Percentiles rank a stretch among this genome's conserved stretches.
Evolutionary conservation across 148 eudicot genomes (phyloP).

Genomic region (Talinum fruticosum): DNA sequence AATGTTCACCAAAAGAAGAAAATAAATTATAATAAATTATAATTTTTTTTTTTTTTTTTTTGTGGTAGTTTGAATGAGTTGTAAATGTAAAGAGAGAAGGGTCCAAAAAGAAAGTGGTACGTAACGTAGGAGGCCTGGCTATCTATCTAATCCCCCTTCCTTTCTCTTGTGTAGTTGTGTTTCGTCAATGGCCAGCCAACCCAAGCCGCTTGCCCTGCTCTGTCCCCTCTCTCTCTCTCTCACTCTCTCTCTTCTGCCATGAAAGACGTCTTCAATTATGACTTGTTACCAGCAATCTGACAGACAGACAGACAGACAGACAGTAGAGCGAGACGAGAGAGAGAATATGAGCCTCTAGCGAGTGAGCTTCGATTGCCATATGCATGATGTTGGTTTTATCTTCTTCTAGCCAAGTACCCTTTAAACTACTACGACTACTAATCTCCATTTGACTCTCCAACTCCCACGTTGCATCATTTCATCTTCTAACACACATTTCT

Average conservation of each 20-base stretch:
- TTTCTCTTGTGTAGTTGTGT: no score
- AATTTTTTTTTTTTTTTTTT: no score
- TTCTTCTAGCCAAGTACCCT: background rate
- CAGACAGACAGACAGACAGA: background rate
- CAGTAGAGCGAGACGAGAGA: background rate
- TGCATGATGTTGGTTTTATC: background rate
- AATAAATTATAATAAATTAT: no score
- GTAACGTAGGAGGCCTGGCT: background rate
- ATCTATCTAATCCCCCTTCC: background rate
- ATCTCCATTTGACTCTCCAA: background rate
- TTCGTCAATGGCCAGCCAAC: background rate
- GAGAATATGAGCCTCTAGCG: background rate
- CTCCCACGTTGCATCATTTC: no score
- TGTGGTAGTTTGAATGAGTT: no score
- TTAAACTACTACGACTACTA: background rate
- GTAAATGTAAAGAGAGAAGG: no score
- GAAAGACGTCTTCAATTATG: slow-evolving; percentile 11
- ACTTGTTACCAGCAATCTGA: slow-evolving; percentile 13
- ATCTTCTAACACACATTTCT: no score
- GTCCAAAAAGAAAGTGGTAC: background rate
- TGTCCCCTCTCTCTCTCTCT: background rate
- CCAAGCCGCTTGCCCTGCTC: background rate
- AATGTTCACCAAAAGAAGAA: no score
- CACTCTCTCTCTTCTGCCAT: slow-evolving; percentile 9
- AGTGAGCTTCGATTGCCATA: no score